Evolutionary conservation across 2,329 filamentous ascomycete genomes (phyloP).

Genomic region (Ceratocystis ficicola): DNA sequence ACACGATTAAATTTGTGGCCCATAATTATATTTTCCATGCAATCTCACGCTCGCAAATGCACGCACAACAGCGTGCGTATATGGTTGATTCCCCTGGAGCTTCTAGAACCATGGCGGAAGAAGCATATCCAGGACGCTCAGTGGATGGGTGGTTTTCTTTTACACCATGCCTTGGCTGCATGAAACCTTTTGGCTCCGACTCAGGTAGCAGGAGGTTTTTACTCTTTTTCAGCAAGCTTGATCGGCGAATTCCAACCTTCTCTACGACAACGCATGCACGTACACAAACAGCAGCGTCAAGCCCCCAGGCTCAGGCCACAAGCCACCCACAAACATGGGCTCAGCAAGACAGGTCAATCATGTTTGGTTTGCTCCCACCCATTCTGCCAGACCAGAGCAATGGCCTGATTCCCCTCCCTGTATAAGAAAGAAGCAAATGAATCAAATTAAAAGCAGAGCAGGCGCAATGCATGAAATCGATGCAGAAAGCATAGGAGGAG

Average conservation of each 20-base stretch:
- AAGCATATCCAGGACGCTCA: background rate
- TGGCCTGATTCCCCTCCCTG: constrained; percentile 3
- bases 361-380: background rate
- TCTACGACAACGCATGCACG: too few relatives aligned
- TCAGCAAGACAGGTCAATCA: background rate
- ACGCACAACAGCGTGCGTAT: background rate
- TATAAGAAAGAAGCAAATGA: background rate
- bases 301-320: background rate
- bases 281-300: too few relatives aligned
- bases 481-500: background rate
- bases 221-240: too few relatives aligned
- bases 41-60: background rate
- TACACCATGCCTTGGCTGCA: background rate
- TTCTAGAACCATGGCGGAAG: constrained; percentile 3
- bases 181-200: background rate
- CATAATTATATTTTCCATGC: background rate
- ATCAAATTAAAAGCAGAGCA: background rate
- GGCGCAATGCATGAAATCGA: background rate
- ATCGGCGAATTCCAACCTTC: too few relatives aligned
- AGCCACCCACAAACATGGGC: background rate
- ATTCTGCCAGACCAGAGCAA: background rate
- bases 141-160: background rate
- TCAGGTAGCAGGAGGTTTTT: too few relatives aligned
- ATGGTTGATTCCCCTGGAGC: background rate
- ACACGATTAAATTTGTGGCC: background rate